Conservation (phyloP, 2,329 filamentous ascomycete species). For the Pezicula neosporulosa region DNA sequence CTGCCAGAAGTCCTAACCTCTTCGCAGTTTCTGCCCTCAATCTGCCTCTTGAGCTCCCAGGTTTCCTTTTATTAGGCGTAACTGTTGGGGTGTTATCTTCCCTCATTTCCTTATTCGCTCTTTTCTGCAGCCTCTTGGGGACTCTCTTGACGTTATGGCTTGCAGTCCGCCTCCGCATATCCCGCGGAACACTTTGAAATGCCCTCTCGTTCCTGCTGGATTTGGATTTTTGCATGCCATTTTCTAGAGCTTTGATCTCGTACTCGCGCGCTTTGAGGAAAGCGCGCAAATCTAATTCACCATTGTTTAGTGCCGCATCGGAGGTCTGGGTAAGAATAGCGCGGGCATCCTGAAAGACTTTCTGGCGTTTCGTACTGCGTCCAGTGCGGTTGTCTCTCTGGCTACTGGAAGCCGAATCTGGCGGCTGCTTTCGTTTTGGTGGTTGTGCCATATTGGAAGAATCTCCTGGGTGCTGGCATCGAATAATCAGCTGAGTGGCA, state of each 20-base stretch:
- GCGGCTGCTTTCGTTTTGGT: constrained; percentile 24
- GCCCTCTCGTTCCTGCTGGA: constrained; percentile 61
- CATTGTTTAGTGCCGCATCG: constrained; percentile 48
- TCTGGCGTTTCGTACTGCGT: constrained; percentile 33
- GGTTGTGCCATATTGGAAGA: neutral
- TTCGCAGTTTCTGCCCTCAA: constrained; percentile 75
- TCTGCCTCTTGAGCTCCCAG: constrained; percentile 51
- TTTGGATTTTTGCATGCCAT: constrained; percentile 76
- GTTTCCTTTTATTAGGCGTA: constrained; percentile 59
- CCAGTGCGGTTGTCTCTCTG: constrained; percentile 10
- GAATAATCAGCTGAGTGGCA: too few species aligned
- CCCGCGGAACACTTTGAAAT: constrained; percentile 86
- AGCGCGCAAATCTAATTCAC: constrained; percentile 78
- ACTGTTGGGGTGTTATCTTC: constrained; percentile 90
- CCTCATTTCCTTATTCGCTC: constrained; percentile 71
- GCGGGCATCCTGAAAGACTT: constrained; percentile 37
- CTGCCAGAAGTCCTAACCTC: constrained; percentile 61
- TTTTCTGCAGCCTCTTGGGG: constrained; percentile 68
- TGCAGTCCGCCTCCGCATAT: constrained; percentile 80
- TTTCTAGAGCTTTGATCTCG: constrained; percentile 82
- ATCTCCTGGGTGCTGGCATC: constrained; percentile 5
- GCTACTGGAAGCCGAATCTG: constrained; percentile 12
- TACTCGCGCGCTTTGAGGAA: constrained; percentile 86
- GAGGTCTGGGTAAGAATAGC: constrained; percentile 40
- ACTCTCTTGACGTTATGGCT: constrained; percentile 94